Evolutionary conservation across 2,329 filamentous ascomycete species (phyloP).

Genomic region (Leptographium galeiforme): DNA sequence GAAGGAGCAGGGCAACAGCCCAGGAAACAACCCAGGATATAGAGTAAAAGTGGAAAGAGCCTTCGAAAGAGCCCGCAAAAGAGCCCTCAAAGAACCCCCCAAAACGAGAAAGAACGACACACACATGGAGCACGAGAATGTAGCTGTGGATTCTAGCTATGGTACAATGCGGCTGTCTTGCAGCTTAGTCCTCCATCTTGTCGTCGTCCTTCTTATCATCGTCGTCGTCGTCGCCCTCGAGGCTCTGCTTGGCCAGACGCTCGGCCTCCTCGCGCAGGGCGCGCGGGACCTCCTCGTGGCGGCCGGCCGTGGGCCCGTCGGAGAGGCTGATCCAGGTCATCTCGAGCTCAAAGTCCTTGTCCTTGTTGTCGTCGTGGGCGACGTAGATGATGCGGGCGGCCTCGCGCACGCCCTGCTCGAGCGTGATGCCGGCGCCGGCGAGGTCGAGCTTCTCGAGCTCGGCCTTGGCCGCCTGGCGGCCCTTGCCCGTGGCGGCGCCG

Average conservation of each 20-base stretch:
- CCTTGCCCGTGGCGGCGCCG: slow-evolving; percentile 93
- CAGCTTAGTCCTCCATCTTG: slow-evolving; percentile 74
- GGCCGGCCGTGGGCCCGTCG: slow-evolving; percentile 80
- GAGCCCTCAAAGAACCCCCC: background rate
- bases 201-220: slow-evolving; percentile 50
- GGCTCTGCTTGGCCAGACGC: slow-evolving; percentile 75
- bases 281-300: slow-evolving; percentile 86
- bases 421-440: slow-evolving; percentile 57
- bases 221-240: slow-evolving; percentile 78
- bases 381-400: slow-evolving; percentile 95
- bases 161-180: slow-evolving; percentile 4
- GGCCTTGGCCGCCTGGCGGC: slow-evolving; percentile 89
- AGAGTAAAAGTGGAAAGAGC: background rate
- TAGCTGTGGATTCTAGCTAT: background rate
- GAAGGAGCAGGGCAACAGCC: background rate
- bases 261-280: slow-evolving; percentile 84
- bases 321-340: slow-evolving; percentile 93
- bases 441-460: slow-evolving; percentile 97
- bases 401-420: slow-evolving; percentile 87
- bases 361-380: slow-evolving; percentile 97
- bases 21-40: background rate
- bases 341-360: slow-evolving; percentile 98
- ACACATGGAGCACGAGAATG: background rate
- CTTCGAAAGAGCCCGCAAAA: background rate
- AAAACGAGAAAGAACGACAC: background rate